Evolutionary conservation across 1,284 basidiomycete genomes (phyloP).

Genomic region (Stygiomarasmius scandens): DNA sequence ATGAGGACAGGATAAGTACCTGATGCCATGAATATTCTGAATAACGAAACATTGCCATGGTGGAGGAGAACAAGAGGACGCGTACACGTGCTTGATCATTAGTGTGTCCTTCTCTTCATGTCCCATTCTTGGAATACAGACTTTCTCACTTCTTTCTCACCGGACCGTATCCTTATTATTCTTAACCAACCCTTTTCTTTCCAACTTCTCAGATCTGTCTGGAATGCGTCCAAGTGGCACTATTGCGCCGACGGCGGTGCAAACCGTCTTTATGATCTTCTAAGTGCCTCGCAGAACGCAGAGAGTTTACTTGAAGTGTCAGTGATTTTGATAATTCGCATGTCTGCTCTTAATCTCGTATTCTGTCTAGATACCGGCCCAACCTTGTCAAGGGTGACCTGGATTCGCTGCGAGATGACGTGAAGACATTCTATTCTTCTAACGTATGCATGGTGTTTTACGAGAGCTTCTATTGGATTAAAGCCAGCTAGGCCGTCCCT

Average conservation of each 20-base stretch:
- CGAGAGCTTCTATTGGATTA: background rate
- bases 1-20: conserved; percentile 35
- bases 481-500: conserved; percentile 57
- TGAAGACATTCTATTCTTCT: conserved; percentile 67
- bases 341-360: background rate
- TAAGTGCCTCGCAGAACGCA: conserved; percentile 28
- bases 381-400: conserved; percentile 93
- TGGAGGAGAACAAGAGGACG: background rate
- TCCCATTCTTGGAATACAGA: conserved; percentile 14
- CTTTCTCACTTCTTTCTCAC: conserved; percentile 11
- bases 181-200: conserved; percentile 85
- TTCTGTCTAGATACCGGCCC: conserved; percentile 63
- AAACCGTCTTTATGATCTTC: conserved; percentile 80
- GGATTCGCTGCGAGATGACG: conserved; percentile 83
- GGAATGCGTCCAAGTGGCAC: conserved; percentile 65
- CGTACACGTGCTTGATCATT: background rate
- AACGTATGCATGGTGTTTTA: conserved; percentile 44
- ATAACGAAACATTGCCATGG: conserved; percentile 13
- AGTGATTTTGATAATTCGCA: conserved; percentile 28
- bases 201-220: conserved; percentile 66
- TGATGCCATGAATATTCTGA: conserved; percentile 61
- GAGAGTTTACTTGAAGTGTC: conserved; percentile 28
- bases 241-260: conserved; percentile 95
- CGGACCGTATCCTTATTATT: conserved; percentile 69
- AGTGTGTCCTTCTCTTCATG: background rate